A percentile compares a stretch with the other conserved stretches of the same genome.
Evolutionary conservation across 2,329 filamentous ascomycete genomes (phyloP).

Genomic region (Zymoseptoria passerinii): DNA sequence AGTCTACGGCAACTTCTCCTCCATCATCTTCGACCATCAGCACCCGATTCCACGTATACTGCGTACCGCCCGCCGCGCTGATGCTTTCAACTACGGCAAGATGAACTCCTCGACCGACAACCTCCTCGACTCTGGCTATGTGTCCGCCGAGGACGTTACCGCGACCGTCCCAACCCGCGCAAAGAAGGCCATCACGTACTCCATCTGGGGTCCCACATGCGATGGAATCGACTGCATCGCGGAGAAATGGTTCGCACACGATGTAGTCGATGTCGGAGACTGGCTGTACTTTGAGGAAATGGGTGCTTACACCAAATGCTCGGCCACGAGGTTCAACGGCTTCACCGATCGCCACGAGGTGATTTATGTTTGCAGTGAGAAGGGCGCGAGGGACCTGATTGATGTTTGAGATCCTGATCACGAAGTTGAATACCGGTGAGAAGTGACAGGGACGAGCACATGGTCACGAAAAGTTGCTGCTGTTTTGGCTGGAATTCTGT

Average conservation of each 20-base stretch:
- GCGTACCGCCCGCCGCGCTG: conserved; percentile 18
- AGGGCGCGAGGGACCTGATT: conserved; percentile 69
- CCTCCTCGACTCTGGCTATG: conserved; percentile 28
- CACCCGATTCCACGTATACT: conserved; percentile 78
- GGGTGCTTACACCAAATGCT: conserved; percentile 98
- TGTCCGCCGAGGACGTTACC: conserved; percentile 33
- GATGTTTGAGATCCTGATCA: conserved; percentile 19
- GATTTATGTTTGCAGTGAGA: conserved; percentile 91
- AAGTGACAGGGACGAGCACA: neutral
- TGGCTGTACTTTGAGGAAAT: conserved; percentile 99
- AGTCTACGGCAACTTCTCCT: conserved; percentile 96
- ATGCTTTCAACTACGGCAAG: conserved; percentile 27
- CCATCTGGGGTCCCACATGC: conserved; percentile 95
- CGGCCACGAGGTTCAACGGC: conserved; percentile 94
- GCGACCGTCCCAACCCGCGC: conserved; percentile 34
- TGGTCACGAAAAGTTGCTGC: neutral
- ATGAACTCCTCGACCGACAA: conserved; percentile 8
- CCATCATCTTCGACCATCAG: conserved; percentile 99
- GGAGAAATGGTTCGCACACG: conserved; percentile 66
- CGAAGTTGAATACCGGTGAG: neutral
- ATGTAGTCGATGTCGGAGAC: conserved; percentile 80
- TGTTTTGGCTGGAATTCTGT: neutral
- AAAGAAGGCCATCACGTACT: conserved; percentile 60
- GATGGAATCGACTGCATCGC: conserved; percentile 95
- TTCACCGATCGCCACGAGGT: conserved; percentile 89